Conservation (phyloP, 1,139 yeast genomes). For the Hyphopichia burtonii region DNA sequence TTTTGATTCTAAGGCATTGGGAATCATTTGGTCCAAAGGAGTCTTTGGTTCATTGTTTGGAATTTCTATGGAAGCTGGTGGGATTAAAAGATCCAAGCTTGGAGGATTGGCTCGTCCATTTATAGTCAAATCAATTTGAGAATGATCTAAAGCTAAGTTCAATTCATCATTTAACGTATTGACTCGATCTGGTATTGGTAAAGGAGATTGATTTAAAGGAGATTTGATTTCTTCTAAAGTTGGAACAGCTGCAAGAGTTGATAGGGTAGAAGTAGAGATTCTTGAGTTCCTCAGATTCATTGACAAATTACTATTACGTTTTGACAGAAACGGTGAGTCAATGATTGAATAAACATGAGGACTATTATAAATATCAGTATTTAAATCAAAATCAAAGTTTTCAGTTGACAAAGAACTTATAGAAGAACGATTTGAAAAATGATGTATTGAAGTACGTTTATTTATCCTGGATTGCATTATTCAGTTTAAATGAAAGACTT, state of each 20-base stretch:
- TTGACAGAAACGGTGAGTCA: constrained; percentile 3
- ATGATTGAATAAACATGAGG: constrained; percentile 3
- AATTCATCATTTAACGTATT: constrained; percentile 9
- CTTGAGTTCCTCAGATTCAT: neutral
- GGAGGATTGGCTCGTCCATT: neutral
- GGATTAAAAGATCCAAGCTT: neutral
- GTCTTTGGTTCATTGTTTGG: constrained; percentile 17
- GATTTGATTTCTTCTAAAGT: neutral
- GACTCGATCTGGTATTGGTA: neutral
- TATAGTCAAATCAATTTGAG: neutral
- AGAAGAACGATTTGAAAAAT: neutral
- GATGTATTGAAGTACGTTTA: neutral
- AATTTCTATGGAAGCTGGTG: neutral
- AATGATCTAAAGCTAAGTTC: constrained; percentile 19
- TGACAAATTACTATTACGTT: constrained; percentile 1
- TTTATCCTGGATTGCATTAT: neutral
- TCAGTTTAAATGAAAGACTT: neutral
- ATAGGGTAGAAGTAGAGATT: neutral
- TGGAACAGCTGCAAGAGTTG: neutral
- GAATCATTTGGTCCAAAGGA: constrained; percentile 25
- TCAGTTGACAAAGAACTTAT: neutral
- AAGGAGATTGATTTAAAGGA: neutral
- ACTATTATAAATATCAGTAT: neutral
- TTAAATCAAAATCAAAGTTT: neutral
- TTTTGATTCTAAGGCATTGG: constrained; percentile 14